A percentile compares a stretch with the other conserved stretches of the same genome.
phyloP scores from a whole-genome alignment of 176 grass and related monocot genomes.

The Musa itinerans region DNA sequence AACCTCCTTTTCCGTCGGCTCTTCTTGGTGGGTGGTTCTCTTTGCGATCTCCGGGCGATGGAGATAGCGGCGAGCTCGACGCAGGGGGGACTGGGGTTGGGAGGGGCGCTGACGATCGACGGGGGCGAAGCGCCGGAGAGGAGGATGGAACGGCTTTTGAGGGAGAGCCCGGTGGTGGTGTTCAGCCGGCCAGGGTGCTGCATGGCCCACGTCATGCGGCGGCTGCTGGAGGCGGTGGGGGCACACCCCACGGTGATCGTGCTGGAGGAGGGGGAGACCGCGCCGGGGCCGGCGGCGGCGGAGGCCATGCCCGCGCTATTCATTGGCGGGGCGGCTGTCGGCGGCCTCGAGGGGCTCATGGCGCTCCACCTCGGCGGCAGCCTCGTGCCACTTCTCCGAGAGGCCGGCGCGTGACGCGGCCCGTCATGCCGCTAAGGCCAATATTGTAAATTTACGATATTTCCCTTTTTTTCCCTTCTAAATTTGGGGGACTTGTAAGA shows the following conservation, averaged over 20 bases:
- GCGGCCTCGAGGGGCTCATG: constrained; percentile 30
- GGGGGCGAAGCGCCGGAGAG: constrained; percentile 11
- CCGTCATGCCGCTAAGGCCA: background rate
- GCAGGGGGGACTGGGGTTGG: background rate
- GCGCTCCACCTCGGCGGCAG: constrained; percentile 33
- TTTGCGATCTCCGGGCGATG: background rate
- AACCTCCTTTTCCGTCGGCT: background rate
- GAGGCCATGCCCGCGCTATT: constrained; percentile 23
- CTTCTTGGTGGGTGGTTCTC: background rate
- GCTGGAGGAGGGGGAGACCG: constrained; percentile 23
- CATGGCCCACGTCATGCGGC: constrained; percentile 36
- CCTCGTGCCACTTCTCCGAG: constrained; percentile 23
- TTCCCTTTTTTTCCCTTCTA: background rate
- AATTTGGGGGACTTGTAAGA: background rate
- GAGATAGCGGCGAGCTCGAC: background rate
- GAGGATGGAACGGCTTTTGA: constrained; percentile 27
- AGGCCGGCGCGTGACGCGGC: constrained; percentile 15
- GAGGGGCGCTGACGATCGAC: constrained; percentile 15
- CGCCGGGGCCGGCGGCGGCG: background rate
- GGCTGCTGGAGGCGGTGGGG: constrained; percentile 24
- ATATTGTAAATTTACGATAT: background rate
- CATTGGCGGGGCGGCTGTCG: constrained; percentile 24
- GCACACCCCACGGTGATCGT: constrained; percentile 33
- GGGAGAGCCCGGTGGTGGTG: constrained; percentile 32
- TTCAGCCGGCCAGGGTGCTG: constrained; percentile 30